These are phyloP conservation scores for Jamesozyma rosinii DNA, from an alignment of 805 yeast species.

Conservation along the genomic window DNA sequence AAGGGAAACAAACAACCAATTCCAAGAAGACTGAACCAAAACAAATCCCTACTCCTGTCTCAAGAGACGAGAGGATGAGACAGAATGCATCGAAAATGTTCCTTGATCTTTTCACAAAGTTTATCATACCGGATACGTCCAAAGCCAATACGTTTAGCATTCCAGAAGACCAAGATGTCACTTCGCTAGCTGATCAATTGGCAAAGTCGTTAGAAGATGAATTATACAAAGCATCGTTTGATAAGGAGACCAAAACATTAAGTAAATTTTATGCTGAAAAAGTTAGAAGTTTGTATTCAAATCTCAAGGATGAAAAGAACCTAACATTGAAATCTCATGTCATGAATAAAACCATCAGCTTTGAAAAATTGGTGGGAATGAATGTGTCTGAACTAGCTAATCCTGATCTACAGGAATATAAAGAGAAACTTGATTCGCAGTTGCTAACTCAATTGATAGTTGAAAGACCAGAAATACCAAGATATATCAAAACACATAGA, in stretches of 20 bases:
- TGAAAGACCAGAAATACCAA: conserved; percentile 49
- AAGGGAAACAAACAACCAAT: not conserved
- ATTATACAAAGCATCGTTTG: conserved; percentile 34
- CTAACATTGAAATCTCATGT: conserved; percentile 48
- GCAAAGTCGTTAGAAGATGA: conserved; percentile 45
- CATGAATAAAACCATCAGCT: conserved; percentile 42
- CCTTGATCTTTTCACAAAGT: conserved; percentile 34
- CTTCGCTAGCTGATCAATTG: conserved; percentile 36
- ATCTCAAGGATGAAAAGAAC: conserved; percentile 49
- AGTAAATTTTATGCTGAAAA: conserved; percentile 47
- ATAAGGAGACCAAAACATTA: conserved; percentile 14
- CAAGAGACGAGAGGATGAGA: conserved; percentile 33
- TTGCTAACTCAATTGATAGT: conserved; percentile 61
- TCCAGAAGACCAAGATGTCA: conserved; percentile 28
- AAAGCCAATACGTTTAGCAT: conserved; percentile 8
- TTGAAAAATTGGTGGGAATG: conserved; percentile 52
- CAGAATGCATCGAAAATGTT: conserved; percentile 46
- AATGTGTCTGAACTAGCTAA: conserved; percentile 69
- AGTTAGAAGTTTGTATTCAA: conserved; percentile 56
- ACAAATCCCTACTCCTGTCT: not conserved
- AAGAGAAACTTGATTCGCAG: conserved; percentile 62
- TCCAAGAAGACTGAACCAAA: conserved; percentile 6
- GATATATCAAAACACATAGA: conserved; percentile 72
- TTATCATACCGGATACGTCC: conserved; percentile 28
- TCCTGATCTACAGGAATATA: conserved; percentile 62